phyloP scores from a whole-genome alignment of 805 yeast species.

The Tetrapisispora fleetii region DNA sequence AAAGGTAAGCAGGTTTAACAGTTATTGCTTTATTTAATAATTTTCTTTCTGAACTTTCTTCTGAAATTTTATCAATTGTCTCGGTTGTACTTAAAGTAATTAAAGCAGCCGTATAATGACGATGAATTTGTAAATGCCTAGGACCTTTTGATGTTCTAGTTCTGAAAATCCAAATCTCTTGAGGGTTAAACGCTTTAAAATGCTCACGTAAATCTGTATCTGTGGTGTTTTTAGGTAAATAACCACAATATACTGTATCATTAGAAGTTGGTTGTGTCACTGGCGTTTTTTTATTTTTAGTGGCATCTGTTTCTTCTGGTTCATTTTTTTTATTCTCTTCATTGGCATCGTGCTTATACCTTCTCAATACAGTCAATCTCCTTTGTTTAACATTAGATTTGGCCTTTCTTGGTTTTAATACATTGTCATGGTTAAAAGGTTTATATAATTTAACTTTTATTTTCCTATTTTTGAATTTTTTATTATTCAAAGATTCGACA shows the following conservation, averaged over 20 bases:
- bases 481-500: conserved; percentile 54
- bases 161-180: conserved; percentile 39
- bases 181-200: conserved; percentile 38
- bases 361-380: conserved; percentile 1
- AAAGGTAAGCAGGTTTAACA: conserved; percentile 33
- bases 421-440: conserved; percentile 30
- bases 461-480: conserved; percentile 37
- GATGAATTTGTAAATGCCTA: conserved; percentile 19
- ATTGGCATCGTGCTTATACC: background rate
- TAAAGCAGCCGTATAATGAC: conserved; percentile 40
- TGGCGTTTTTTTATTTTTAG: background rate
- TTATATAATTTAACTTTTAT: conserved; percentile 34
- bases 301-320: background rate
- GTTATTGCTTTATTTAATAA: conserved; percentile 30
- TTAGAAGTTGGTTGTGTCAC: conserved; percentile 24
- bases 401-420: conserved; percentile 9
- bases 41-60: conserved; percentile 30
- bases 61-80: conserved; percentile 37
- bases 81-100: conserved; percentile 37
- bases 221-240: conserved; percentile 32
- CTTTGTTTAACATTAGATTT: conserved; percentile 1
- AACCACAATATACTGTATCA: conserved; percentile 39
- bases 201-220: conserved; percentile 38
- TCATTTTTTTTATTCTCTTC: background rate
- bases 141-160: conserved; percentile 23